These are phyloP conservation scores for Ceratocystis harringtonii DNA, from an alignment of 2,329 filamentous ascomycete genomes.

Conservation along the genomic window DNA sequence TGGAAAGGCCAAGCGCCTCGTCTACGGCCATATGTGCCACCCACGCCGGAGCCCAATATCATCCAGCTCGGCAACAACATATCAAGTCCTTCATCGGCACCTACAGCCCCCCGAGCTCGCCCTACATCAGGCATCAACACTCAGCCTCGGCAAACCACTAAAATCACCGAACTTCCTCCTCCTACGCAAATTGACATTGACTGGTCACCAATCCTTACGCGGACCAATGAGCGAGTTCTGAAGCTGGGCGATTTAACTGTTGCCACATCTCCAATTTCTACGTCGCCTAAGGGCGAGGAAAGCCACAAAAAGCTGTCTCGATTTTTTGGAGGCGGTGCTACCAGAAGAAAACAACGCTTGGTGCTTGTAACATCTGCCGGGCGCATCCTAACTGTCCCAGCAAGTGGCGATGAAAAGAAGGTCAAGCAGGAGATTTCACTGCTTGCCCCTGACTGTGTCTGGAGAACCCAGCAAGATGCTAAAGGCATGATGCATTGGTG, in stretches of 20 bases:
- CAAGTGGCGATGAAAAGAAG: slow-evolving; percentile 90
- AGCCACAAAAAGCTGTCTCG: slow-evolving; percentile 77
- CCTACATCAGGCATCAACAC: slow-evolving; percentile 28
- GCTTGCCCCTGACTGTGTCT: slow-evolving; percentile 56
- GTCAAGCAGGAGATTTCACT: slow-evolving; percentile 86
- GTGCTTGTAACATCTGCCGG: slow-evolving; percentile 92
- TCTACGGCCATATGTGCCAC: slow-evolving; percentile 68
- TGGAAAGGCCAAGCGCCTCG: slow-evolving; percentile 86
- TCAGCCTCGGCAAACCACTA: slow-evolving; percentile 48
- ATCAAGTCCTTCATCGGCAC: not conserved
- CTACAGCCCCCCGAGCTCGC: not conserved
- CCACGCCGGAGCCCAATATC: slow-evolving; percentile 54
- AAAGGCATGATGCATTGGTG: slow-evolving; percentile 81
- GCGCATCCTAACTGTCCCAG: slow-evolving; percentile 75
- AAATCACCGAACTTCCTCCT: slow-evolving; percentile 92
- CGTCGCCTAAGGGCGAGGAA: slow-evolving; percentile 56
- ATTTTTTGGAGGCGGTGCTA: slow-evolving; percentile 81
- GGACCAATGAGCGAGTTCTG: slow-evolving; percentile 81
- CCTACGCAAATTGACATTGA: slow-evolving; percentile 94
- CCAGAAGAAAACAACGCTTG: slow-evolving; percentile 81
- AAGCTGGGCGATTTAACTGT: slow-evolving; percentile 88
- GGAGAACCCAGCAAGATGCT: slow-evolving; percentile 66
- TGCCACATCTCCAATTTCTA: slow-evolving; percentile 56
- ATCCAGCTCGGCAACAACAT: slow-evolving; percentile 42
- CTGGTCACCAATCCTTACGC: slow-evolving; percentile 90